Percentiles rank a stretch among this genome's conserved stretches.
phyloP scores from a whole-genome alignment of 257 asterid genomes.

The Anisodus acutangulus region DNA sequence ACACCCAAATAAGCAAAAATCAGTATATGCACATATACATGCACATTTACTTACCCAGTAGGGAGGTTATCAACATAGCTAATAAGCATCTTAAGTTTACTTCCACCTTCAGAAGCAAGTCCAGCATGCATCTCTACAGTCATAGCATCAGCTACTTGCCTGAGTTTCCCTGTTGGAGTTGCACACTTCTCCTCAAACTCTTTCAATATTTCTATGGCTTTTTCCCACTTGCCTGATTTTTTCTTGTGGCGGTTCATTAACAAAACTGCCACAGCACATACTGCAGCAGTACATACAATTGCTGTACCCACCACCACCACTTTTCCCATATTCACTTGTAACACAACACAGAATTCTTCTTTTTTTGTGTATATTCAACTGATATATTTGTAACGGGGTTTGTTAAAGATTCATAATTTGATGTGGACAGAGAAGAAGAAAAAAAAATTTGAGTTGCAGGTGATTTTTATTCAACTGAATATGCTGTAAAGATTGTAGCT shows the following conservation, averaged over 20 bases:
- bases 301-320: constrained; percentile 54
- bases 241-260: constrained; percentile 60
- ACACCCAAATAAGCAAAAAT: background rate
- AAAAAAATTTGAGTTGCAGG: background rate
- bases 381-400: background rate
- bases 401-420: constrained; percentile 16
- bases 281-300: constrained; percentile 75
- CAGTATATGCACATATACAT: background rate
- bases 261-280: constrained; percentile 62
- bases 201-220: constrained; percentile 59
- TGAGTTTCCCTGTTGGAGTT: constrained; percentile 64
- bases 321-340: constrained; percentile 56
- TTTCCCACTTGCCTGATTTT: constrained; percentile 66
- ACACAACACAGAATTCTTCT: background rate
- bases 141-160: constrained; percentile 92
- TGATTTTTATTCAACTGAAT: too few species aligned
- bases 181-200: constrained; percentile 79
- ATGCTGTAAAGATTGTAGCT: too few species aligned
- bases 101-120: constrained; percentile 86
- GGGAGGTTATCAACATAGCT: constrained; percentile 48
- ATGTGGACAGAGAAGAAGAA: background rate
- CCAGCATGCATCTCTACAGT: constrained; percentile 94
- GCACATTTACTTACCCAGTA: too few species aligned
- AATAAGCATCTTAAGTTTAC: constrained; percentile 87
- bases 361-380: background rate